Evolutionary conservation across 1,284 basidiomycete genomes (phyloP).

Genomic region (Cryptococcus sp.): DNA sequence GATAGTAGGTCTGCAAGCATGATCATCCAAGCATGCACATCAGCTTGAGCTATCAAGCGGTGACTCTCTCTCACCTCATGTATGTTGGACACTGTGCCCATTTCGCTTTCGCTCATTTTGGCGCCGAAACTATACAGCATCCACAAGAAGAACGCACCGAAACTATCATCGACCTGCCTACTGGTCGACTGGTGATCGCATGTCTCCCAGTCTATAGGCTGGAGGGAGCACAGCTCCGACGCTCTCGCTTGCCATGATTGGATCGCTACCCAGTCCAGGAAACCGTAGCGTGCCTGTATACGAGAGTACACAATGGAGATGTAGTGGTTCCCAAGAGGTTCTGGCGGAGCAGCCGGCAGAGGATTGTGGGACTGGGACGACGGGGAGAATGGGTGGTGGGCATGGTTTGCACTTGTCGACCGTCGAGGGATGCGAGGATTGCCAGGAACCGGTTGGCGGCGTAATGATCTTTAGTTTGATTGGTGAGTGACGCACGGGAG

Average conservation of each 20-base stretch:
- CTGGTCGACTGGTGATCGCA: not conserved
- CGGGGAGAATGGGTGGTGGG: no score
- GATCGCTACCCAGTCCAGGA: constrained; percentile 11
- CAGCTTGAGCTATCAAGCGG: not conserved
- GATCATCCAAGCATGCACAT: no score
- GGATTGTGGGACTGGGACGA: not conserved
- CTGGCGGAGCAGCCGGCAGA: constrained; percentile 5
- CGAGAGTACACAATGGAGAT: constrained; percentile 13
- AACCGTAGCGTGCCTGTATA: constrained; percentile 13
- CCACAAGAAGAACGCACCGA: constrained; percentile 13
- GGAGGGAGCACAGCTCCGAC: constrained; percentile 3
- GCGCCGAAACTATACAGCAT: constrained; percentile 13
- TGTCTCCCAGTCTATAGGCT: not conserved
- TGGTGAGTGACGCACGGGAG: not conserved
- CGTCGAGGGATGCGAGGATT: not conserved
- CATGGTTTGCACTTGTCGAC: no score
- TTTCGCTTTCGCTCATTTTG: constrained; percentile 10
- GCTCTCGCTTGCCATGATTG: constrained; percentile 8
- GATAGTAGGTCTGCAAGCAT: constrained; percentile 3
- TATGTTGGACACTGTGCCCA: not conserved
- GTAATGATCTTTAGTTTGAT: not conserved
- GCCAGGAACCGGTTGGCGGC: not conserved
- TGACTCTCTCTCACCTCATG: constrained; percentile 10
- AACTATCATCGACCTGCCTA: constrained; percentile 2
- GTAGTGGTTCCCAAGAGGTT: constrained; percentile 10